Evolutionary conservation across 495 filamentous ascomycete genomes (phyloP).

Genomic region (Aspergillus saccharolyticus): DNA sequence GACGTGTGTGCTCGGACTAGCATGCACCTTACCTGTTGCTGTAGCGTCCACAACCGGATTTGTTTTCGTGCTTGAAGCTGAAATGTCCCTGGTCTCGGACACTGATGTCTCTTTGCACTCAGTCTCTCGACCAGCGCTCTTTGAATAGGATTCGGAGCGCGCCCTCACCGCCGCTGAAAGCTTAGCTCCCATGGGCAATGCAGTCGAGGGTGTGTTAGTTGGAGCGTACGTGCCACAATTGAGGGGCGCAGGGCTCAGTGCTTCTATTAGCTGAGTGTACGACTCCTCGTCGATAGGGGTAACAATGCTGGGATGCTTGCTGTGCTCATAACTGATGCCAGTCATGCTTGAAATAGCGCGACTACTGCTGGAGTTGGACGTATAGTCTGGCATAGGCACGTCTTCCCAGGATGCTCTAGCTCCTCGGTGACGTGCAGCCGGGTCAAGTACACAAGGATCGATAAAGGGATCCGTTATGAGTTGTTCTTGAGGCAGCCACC

Average conservation of each 20-base stretch:
- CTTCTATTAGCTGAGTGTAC: slow-evolving; percentile 37
- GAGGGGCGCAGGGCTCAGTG: slow-evolving; percentile 35
- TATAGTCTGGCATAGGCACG: slow-evolving; percentile 51
- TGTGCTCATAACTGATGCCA: slow-evolving; percentile 41
- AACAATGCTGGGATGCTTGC: slow-evolving; percentile 40
- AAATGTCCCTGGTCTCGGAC: slow-evolving; percentile 27
- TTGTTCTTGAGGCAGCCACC: slow-evolving; percentile 20
- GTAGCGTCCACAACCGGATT: slow-evolving; percentile 11
- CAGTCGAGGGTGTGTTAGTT: slow-evolving; percentile 36
- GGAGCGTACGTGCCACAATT: slow-evolving; percentile 33
- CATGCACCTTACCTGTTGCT: slow-evolving; percentile 20
- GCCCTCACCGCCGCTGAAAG: slow-evolving; percentile 32
- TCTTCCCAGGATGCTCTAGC: slow-evolving; percentile 44
- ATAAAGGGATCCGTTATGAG: slow-evolving; percentile 35
- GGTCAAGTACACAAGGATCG: slow-evolving; percentile 30
- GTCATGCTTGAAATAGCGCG: slow-evolving; percentile 41
- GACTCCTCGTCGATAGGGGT: slow-evolving; percentile 32
- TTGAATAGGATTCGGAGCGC: slow-evolving; percentile 28
- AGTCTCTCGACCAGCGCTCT: slow-evolving; percentile 17
- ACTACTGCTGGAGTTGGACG: slow-evolving; percentile 37
- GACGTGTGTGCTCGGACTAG: slow-evolving; percentile 33
- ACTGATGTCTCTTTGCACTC: slow-evolving; percentile 24
- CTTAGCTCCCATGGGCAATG: slow-evolving; percentile 21
- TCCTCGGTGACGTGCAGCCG: slow-evolving; percentile 30
- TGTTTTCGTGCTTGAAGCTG: slow-evolving; percentile 29